phyloP scores from a whole-genome alignment of 192 early-diverging fungal species.

The Chytriomyces hyalinus region DNA sequence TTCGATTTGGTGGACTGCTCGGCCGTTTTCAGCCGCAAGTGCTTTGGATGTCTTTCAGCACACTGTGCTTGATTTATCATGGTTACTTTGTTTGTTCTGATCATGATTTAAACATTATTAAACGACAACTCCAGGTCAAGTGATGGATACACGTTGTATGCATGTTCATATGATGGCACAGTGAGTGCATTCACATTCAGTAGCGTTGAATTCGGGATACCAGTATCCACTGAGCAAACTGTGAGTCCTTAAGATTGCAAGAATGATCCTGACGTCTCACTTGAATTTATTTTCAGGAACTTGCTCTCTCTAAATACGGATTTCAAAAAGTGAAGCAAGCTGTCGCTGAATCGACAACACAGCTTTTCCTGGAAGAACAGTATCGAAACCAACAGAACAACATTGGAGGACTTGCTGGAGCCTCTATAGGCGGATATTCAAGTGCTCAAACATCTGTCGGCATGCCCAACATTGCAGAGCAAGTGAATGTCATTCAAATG shows the following conservation, averaged over 20 bases:
- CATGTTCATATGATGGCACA: slow-evolving; percentile 91
- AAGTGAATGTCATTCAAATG: slow-evolving; percentile 17
- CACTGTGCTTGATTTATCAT: slow-evolving; percentile 86
- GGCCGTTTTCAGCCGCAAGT: slow-evolving; percentile 71
- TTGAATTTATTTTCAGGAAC: slow-evolving; percentile 29
- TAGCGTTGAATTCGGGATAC: slow-evolving; percentile 69
- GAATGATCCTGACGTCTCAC: not conserved
- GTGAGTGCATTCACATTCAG: slow-evolving; percentile 77
- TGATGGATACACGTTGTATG: slow-evolving; percentile 74
- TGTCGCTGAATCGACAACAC: slow-evolving; percentile 39
- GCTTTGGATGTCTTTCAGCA: slow-evolving; percentile 78
- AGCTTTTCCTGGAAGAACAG: slow-evolving; percentile 48
- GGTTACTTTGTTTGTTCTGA: slow-evolving; percentile 53
- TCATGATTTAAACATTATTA: slow-evolving; percentile 1
- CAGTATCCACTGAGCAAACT: slow-evolving; percentile 68
- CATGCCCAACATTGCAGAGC: not conserved
- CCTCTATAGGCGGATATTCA: slow-evolving; percentile 7
- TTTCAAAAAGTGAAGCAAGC: slow-evolving; percentile 43
- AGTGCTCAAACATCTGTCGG: not conserved
- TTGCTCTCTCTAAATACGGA: slow-evolving; percentile 46
- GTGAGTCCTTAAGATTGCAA: slow-evolving; percentile 46
- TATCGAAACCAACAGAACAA: slow-evolving; percentile 14
- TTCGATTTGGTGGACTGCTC: slow-evolving; percentile 85
- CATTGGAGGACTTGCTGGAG: not conserved
- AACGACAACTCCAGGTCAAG: slow-evolving; percentile 61